These are phyloP conservation scores for Phytophthora crassamura DNA, from an alignment of 352 stramenopile species.

Conservation along the genomic window DNA sequence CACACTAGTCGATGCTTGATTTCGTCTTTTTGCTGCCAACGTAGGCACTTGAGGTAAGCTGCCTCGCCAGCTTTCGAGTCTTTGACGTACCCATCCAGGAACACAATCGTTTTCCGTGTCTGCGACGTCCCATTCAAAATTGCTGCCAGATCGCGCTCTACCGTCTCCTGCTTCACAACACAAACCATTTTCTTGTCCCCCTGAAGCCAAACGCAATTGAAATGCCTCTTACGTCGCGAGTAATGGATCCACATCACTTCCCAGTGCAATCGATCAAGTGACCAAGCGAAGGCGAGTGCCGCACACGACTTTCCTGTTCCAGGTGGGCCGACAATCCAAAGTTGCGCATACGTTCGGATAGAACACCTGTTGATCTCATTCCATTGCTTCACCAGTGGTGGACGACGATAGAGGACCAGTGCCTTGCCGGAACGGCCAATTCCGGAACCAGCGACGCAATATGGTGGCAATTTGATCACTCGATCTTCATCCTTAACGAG, in stretches of 20 bases:
- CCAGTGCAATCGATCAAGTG: conserved; percentile 8
- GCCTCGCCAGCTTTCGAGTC: conserved; percentile 2
- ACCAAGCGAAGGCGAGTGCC: conserved; percentile 8
- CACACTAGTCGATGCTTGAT: conserved; percentile 3
- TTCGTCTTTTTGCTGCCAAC: conserved; percentile 7
- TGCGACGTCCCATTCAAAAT: background rate
- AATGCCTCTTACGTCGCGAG: background rate
- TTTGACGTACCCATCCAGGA: conserved; percentile 18
- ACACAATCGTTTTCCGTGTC: conserved; percentile 7
- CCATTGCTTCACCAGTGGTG: conserved; percentile 12
- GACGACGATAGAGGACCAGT: conserved; percentile 14
- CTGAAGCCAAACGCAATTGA: conserved; percentile 19
- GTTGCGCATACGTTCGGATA: conserved; percentile 13
- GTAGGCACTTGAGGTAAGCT: conserved; percentile 11
- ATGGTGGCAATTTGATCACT: conserved; percentile 8
- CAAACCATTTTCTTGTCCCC: conserved; percentile 14
- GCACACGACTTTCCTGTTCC: conserved; percentile 14
- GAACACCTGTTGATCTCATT: conserved; percentile 20
- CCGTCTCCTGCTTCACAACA: conserved; percentile 7
- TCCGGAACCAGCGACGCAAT: conserved; percentile 2
- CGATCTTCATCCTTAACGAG: conserved; percentile 5
- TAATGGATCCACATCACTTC: conserved; percentile 20
- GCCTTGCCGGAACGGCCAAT: background rate
- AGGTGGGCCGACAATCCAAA: conserved; percentile 13
- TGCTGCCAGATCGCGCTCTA: background rate